phyloP scores from a whole-genome alignment of 2,329 filamentous ascomycete species.

The Niveomyces coronatus region DNA sequence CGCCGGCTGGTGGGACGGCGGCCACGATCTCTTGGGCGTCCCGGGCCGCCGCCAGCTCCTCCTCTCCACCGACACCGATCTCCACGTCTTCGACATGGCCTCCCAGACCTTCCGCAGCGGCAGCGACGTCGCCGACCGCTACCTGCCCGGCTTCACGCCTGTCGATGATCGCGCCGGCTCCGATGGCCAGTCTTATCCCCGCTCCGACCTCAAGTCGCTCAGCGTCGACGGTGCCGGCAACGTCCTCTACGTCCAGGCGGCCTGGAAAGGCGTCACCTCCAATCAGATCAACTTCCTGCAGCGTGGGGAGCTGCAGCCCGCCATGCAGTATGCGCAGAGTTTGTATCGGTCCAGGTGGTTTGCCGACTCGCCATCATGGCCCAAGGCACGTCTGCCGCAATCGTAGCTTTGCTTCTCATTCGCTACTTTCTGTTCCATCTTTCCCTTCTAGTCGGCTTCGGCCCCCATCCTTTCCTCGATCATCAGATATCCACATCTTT shows the following conservation, averaged over 20 bases:
- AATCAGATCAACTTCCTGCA: slow-evolving; percentile 5
- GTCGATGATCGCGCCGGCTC: slow-evolving; percentile 5
- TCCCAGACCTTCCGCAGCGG: slow-evolving; percentile 7
- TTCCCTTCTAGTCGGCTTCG: too few relatives aligned
- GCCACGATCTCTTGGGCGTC: slow-evolving; percentile 5
- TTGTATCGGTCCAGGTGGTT: slow-evolving; percentile 6
- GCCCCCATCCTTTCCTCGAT: too few relatives aligned
- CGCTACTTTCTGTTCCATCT: too few relatives aligned
- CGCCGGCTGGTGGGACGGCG: slow-evolving; percentile 5
- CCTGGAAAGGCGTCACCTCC: slow-evolving; percentile 4
- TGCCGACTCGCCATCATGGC: slow-evolving; percentile 7
- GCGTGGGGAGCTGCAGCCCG: background rate
- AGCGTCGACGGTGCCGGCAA: slow-evolving; percentile 7
- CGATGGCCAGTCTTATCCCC: slow-evolving; percentile 4
- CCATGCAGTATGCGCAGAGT: background rate
- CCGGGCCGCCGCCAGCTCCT: slow-evolving; percentile 6
- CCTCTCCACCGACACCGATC: slow-evolving; percentile 4
- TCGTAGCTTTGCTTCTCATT: background rate
- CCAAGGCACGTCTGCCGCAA: slow-evolving; percentile 5
- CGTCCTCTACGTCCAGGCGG: slow-evolving; percentile 5
- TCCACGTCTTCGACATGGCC: slow-evolving; percentile 8
- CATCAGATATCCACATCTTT: slow-evolving; percentile 5
- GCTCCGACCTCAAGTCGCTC: slow-evolving; percentile 7
- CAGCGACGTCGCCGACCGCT: background rate
- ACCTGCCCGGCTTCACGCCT: slow-evolving; percentile 6